Conservation (phyloP, 768 basidiomycete species). For the Kwoniella dendrophila region DNA sequence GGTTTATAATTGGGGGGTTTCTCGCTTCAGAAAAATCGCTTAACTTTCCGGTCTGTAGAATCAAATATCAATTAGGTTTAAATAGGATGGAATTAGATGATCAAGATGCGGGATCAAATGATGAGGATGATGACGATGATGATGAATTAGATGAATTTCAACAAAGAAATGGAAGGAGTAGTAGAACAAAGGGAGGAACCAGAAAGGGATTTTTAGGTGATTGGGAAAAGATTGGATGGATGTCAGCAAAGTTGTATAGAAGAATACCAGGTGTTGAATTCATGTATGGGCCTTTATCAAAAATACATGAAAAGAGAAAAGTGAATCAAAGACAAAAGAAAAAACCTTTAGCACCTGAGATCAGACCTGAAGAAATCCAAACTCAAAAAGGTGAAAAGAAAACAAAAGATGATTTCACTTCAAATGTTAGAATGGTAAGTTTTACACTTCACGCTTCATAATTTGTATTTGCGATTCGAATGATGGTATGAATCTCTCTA, state of each 20-base stretch:
- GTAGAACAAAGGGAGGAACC: slow-evolving; percentile 58
- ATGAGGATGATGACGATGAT: slow-evolving; percentile 56
- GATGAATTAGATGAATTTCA: slow-evolving; percentile 57
- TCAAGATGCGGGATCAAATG: slow-evolving; percentile 6
- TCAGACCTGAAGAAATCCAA: slow-evolving; percentile 69
- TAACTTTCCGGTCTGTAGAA: slow-evolving; percentile 19
- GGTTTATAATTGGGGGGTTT: not conserved
- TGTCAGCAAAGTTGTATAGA: slow-evolving; percentile 76
- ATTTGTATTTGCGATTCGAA: not conserved
- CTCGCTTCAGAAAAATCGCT: not conserved
- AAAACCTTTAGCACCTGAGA: slow-evolving; percentile 66
- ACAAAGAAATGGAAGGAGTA: slow-evolving; percentile 45
- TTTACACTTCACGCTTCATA: not conserved
- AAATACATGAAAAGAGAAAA: slow-evolving; percentile 78
- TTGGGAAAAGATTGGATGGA: slow-evolving; percentile 85
- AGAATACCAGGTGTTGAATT: slow-evolving; percentile 81
- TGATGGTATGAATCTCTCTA: not conserved
- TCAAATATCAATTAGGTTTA: slow-evolving; percentile 39
- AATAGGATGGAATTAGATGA: slow-evolving; percentile 46
- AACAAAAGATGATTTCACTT: slow-evolving; percentile 22
- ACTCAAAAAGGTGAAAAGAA: slow-evolving; percentile 22
- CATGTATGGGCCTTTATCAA: slow-evolving; percentile 89
- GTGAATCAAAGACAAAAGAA: slow-evolving; percentile 69
- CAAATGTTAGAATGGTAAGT: slow-evolving; percentile 23
- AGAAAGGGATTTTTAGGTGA: slow-evolving; percentile 57